Conservation (phyloP, 2,329 filamentous ascomycete genomes). For the Neopestalotiopsis rosae region DNA sequence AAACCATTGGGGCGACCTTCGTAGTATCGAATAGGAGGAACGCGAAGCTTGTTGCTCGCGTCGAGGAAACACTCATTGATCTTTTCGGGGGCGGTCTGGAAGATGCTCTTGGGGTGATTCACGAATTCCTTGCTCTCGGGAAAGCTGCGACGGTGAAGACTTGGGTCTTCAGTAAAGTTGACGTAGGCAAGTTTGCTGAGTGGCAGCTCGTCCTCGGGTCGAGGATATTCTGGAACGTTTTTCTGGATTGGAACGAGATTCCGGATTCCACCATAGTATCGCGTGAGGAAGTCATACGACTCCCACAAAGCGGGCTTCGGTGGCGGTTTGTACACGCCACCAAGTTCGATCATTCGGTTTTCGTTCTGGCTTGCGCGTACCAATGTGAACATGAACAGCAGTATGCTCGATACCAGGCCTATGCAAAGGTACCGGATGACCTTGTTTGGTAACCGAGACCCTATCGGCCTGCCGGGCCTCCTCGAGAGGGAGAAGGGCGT, state of each 20-base stretch:
- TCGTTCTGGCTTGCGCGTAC: slow-evolving; percentile 76
- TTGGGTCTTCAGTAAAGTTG: slow-evolving; percentile 36
- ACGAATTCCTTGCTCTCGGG: slow-evolving; percentile 60
- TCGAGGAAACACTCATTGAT: slow-evolving; percentile 83
- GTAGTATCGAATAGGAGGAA: slow-evolving; percentile 76
- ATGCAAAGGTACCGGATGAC: slow-evolving; percentile 82
- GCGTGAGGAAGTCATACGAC: slow-evolving; percentile 80
- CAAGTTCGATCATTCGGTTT: slow-evolving; percentile 66
- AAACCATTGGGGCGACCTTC: slow-evolving; percentile 82
- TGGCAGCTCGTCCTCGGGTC: slow-evolving; percentile 62
- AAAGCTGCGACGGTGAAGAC: slow-evolving; percentile 37
- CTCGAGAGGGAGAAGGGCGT: slow-evolving; percentile 38
- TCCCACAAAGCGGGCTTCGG: slow-evolving; percentile 79
- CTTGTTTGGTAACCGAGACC: slow-evolving; percentile 72
- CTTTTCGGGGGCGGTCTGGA: slow-evolving; percentile 48
- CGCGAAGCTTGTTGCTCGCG: slow-evolving; percentile 62
- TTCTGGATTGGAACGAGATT: slow-evolving; percentile 68
- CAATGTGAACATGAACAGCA: slow-evolving; percentile 79
- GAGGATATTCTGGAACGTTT: slow-evolving; percentile 83
- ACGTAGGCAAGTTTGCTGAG: slow-evolving; percentile 44
- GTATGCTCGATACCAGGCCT: slow-evolving; percentile 68
- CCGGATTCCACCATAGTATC: slow-evolving; percentile 89
- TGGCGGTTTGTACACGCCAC: slow-evolving; percentile 48
- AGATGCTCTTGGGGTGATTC: slow-evolving; percentile 42
- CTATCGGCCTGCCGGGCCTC: slow-evolving; percentile 39